Percentiles rank a stretch among this genome's conserved stretches.
These are phyloP conservation scores for Volvox africanus DNA, from an alignment of 139 green algal species.

Conservation along the genomic window DNA sequence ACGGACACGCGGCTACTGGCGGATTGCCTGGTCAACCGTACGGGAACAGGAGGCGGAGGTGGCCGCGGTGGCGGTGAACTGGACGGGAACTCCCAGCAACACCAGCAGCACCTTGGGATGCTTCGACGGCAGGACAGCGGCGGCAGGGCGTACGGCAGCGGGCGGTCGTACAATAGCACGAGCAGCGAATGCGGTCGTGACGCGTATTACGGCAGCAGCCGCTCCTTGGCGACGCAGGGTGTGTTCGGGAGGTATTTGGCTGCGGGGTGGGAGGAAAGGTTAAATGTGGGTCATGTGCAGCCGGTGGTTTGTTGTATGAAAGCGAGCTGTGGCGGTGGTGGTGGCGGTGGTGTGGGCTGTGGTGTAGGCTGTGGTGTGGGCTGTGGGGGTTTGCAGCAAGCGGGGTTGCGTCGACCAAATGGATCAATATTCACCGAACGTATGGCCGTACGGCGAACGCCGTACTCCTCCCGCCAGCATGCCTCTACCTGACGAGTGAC, in stretches of 20 bases:
- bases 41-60: not conserved
- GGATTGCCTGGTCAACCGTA: conserved; percentile 36
- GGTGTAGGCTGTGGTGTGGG: not conserved
- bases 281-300: not conserved
- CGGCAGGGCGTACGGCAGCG: not conserved
- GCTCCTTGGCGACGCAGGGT: not conserved
- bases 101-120: not conserved
- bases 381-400: no score
- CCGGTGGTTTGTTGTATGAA: not conserved
- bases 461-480: no score
- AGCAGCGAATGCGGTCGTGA: no score
- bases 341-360: not conserved
- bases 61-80: not conserved
- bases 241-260: not conserved
- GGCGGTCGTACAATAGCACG: not conserved
- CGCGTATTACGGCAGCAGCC: not conserved
- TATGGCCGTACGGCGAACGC: no score
- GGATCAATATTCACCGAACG: no score
- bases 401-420: no score
- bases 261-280: not conserved
- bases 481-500: no score
- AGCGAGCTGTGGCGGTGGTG: not conserved
- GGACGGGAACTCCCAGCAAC: not conserved
- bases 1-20: conserved; percentile 52
- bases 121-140: not conserved